Evolutionary conservation across 176 grass and related monocot genomes (phyloP).

Genomic region (Eragrostis nindensis): DNA sequence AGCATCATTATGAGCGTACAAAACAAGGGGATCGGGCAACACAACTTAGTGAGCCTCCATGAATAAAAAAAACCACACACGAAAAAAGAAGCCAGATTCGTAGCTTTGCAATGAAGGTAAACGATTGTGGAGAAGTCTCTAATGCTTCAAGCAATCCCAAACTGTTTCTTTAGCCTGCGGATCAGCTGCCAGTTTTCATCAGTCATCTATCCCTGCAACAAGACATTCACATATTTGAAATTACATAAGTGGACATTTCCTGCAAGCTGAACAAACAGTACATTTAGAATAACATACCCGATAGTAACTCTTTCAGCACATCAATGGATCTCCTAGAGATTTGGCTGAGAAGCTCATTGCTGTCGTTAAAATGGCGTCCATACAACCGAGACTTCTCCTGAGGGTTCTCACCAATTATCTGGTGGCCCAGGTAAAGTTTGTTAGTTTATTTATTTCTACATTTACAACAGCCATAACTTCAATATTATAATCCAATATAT

Average conservation of each 20-base stretch:
- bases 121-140: neutral
- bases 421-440: neutral
- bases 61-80: neutral
- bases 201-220: constrained; percentile 42
- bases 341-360: constrained; percentile 82
- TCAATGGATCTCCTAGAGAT: constrained; percentile 83
- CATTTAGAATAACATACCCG: constrained; percentile 38
- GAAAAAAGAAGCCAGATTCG: neutral
- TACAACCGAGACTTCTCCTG: constrained; percentile 67
- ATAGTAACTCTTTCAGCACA: constrained; percentile 62
- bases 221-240: neutral
- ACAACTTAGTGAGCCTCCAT: too few relatives aligned
- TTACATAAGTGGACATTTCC: neutral
- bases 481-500: neutral
- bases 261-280: neutral
- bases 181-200: constrained; percentile 43
- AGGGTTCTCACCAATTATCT: constrained; percentile 56
- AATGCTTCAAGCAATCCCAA: constrained; percentile 30
- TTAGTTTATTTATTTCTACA: constrained; percentile 21
- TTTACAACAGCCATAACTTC: neutral
- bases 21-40: too few relatives aligned
- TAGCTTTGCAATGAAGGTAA: neutral
- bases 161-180: constrained; percentile 35
- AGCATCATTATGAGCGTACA: too few relatives aligned
- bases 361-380: constrained; percentile 71